Percentiles rank a stretch among this genome's conserved stretches.
Evolutionary conservation across 352 stramenopile genomes (phyloP).

Genomic region (Stephanocyclus meneghinianus): DNA sequence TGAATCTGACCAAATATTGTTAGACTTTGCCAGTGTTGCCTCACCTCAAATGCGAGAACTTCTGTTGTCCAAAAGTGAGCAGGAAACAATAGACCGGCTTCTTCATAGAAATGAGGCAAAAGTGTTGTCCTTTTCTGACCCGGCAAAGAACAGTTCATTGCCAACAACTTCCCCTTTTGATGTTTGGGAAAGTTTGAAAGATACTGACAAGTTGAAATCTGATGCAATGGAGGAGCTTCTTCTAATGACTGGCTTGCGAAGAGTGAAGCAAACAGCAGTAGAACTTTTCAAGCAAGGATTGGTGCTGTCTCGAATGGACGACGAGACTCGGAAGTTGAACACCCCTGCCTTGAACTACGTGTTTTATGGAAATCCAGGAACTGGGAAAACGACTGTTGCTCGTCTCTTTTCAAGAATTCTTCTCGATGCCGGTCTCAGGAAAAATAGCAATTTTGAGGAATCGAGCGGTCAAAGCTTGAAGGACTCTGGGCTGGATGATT

Average conservation of each 20-base stretch:
- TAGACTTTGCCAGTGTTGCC: conserved; percentile 24
- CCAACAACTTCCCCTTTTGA: conserved; percentile 42
- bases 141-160: not conserved
- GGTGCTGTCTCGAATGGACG: conserved; percentile 75
- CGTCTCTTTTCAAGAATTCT: conserved; percentile 86
- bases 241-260: conserved; percentile 85
- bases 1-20: conserved; percentile 13
- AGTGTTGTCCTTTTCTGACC: not conserved
- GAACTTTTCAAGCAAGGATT: conserved; percentile 85
- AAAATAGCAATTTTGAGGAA: conserved; percentile 54
- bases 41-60: conserved; percentile 19
- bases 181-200: conserved; percentile 82
- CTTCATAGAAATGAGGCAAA: not conserved
- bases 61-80: conserved; percentile 22
- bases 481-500: conserved; percentile 80
- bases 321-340: conserved; percentile 83
- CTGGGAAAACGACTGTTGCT: conserved; percentile 82
- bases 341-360: conserved; percentile 81
- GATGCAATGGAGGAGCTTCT: conserved; percentile 86
- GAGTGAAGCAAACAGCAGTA: conserved; percentile 85
- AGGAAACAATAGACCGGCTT: not conserved
- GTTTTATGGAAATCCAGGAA: conserved; percentile 82
- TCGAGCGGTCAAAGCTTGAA: conserved; percentile 84
- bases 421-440: conserved; percentile 81
- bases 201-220: conserved; percentile 67